Percentiles rank a stretch among this genome's conserved stretches.
phyloP scores from a whole-genome alignment of 257 asterid genomes.

The Coffea eugenioides region DNA sequence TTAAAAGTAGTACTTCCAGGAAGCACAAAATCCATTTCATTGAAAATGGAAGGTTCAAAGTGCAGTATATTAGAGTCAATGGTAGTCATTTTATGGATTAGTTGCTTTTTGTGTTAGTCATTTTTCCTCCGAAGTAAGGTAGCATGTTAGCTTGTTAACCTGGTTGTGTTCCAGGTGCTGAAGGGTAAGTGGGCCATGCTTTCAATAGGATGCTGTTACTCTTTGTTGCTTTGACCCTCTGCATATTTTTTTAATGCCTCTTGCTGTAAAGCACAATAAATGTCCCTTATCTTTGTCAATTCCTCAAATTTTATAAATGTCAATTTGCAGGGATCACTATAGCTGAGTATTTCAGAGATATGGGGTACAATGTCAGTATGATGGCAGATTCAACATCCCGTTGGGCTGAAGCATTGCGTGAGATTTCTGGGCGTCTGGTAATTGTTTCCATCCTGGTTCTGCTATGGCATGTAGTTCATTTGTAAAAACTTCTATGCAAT shows the following conservation, averaged over 20 bases:
- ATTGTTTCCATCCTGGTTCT: conserved; percentile 21
- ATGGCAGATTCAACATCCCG: conserved; percentile 99
- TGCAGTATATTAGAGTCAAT: not conserved
- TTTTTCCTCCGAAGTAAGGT: not conserved
- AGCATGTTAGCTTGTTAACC: not conserved
- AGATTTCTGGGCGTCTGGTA: conserved; percentile 99
- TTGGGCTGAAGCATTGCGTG: conserved; percentile 99
- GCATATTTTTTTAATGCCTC: not conserved
- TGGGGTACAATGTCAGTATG: conserved; percentile 99
- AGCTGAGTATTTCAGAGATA: conserved; percentile 98
- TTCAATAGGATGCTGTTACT: not conserved
- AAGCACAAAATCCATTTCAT: not conserved
- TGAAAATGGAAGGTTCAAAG: not conserved
- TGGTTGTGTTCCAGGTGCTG: not conserved
- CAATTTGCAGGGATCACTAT: conserved; percentile 82
- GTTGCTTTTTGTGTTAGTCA: too few species aligned
- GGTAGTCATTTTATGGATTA: not conserved
- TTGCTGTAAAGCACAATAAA: not conserved
- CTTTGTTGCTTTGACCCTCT: not conserved
- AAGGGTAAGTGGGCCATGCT: not conserved
- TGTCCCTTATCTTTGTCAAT: not conserved
- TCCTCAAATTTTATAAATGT: conserved; percentile 22
- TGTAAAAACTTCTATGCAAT: not conserved
- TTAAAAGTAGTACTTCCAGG: not conserved
- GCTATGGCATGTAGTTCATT: not conserved